Conservation (phyloP, 345 rosid species). For the Eucalyptus pauciflora region DNA sequence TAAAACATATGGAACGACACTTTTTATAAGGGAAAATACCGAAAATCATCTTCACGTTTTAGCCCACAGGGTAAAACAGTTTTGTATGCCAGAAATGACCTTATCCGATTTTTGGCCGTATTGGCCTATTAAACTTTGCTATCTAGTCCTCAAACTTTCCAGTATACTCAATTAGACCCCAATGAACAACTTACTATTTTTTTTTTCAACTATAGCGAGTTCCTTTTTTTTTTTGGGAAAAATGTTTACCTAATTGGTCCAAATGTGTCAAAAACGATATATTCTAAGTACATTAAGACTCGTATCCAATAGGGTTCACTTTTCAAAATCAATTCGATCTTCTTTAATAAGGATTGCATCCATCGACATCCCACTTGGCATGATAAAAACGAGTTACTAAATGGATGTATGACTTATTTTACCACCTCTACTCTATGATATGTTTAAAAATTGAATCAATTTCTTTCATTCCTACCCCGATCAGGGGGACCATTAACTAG, state of each 20-base stretch:
- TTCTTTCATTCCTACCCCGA: background rate
- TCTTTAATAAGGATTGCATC: background rate
- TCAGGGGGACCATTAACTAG: background rate
- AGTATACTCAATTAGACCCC: no score
- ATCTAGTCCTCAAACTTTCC: no score
- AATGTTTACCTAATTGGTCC: background rate
- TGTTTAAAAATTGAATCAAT: background rate
- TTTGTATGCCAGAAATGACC: no score
- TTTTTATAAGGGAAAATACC: no score
- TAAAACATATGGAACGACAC: no score
- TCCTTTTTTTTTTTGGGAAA: background rate
- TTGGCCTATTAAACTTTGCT: no score
- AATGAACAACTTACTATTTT: no score
- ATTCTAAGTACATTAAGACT: background rate
- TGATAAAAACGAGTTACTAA: rapidly evolving
- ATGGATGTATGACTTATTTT: background rate
- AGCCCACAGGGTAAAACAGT: background rate
- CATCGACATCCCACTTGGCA: background rate
- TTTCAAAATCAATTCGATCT: background rate
- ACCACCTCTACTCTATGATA: background rate
- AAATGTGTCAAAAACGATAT: background rate
- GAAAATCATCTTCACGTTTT: background rate
- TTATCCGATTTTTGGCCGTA: rapidly evolving
- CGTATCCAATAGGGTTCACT: background rate
- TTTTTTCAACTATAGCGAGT: background rate